These are phyloP conservation scores for Pythium brachiatum DNA, from an alignment of 352 stramenopile species.

Conservation along the genomic window DNA sequence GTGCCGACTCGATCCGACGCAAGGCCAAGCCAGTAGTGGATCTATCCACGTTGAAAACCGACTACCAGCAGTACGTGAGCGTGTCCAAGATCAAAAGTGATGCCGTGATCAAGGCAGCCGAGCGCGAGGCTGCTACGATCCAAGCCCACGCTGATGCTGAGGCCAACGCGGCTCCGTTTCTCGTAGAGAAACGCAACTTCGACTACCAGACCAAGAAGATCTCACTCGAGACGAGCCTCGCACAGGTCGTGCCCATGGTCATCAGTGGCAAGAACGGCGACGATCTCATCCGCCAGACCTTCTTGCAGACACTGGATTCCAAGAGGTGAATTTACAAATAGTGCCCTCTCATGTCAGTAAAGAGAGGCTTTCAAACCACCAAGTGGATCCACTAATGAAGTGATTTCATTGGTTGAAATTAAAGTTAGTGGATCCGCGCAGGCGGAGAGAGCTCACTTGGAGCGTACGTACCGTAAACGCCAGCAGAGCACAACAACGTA, in stretches of 20 bases:
- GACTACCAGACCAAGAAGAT: conserved; percentile 81
- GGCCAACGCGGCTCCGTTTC: conserved; percentile 45
- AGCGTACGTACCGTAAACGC: too few relatives aligned
- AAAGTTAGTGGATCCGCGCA: not conserved
- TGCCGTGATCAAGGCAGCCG: conserved; percentile 62
- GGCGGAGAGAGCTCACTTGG: not conserved
- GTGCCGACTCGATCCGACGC: conserved; percentile 50
- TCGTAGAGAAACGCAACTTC: conserved; percentile 73
- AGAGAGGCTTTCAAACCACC: not conserved
- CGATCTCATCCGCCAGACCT: conserved; percentile 66
- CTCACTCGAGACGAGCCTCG: conserved; percentile 52
- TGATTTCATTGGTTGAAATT: conserved; percentile 14
- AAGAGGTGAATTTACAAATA: conserved; percentile 13
- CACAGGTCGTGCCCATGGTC: conserved; percentile 62
- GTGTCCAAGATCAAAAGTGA: conserved; percentile 64
- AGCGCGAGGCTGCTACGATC: conserved; percentile 57
- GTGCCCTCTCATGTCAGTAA: not conserved
- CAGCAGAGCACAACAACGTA: too few relatives aligned
- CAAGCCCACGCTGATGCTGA: conserved; percentile 54
- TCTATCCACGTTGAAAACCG: conserved; percentile 47
- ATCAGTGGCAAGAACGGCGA: conserved; percentile 86
- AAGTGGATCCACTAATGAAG: conserved; percentile 18
- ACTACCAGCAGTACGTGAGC: conserved; percentile 67
- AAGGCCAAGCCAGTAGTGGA: conserved; percentile 60
- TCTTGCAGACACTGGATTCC: conserved; percentile 41